Conservation (phyloP, 768 basidiomycete species). For the Mycena maculata region DNA sequence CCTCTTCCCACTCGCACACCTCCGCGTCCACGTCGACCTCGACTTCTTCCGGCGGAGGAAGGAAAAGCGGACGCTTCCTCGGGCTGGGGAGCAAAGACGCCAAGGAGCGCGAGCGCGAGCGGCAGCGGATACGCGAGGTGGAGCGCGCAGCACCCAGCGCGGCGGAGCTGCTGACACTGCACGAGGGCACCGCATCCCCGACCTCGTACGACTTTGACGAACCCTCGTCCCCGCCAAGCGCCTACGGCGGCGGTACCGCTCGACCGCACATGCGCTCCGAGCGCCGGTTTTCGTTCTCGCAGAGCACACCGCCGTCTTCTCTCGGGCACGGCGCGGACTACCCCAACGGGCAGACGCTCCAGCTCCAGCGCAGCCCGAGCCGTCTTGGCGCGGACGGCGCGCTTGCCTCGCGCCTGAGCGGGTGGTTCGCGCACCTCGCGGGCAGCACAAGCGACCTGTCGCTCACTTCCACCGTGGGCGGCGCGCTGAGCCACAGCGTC, state of each 20-base stretch:
- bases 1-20: neutral
- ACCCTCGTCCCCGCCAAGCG: conserved; percentile 35
- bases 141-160: conserved; percentile 1
- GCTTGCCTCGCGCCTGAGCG: too few relatives aligned
- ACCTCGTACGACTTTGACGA: conserved; percentile 3
- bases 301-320: conserved; percentile 1
- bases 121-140: conserved; percentile 24
- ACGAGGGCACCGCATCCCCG: conserved; percentile 2
- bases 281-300: neutral
- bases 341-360: too few relatives aligned
- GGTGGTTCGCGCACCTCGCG: too few relatives aligned
- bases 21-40: neutral
- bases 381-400: too few relatives aligned
- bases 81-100: conserved; percentile 4
- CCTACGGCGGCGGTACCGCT: conserved; percentile 8
- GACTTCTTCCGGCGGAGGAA: neutral
- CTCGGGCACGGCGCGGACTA: too few relatives aligned
- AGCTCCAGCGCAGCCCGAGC: too few relatives aligned
- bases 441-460: too few relatives aligned
- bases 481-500: too few relatives aligned
- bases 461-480: too few relatives aligned
- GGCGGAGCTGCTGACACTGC: conserved; percentile 8
- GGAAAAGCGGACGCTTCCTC: conserved; percentile 8
- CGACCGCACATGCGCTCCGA: conserved; percentile 13
- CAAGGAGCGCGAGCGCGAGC: conserved; percentile 15